Evolutionary conservation across 169 alveolate species (phyloP), one percentile per base, ranked within the genome.

Genomic region (Cystoisospora suis): DNA sequence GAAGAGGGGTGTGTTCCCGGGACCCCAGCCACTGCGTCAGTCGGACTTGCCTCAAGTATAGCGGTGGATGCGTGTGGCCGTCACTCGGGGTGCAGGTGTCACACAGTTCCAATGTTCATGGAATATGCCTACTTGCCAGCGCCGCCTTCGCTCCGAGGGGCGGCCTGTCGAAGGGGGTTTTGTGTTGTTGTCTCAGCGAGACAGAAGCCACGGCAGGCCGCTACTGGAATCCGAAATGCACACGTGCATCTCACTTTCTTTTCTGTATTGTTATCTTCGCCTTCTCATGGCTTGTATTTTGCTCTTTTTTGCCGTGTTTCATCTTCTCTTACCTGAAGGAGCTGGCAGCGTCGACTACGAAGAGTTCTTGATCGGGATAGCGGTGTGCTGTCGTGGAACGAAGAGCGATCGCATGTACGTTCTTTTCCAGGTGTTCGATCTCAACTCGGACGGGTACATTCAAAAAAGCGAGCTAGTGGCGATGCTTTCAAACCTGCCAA

Each of bases 341-440:
- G 90, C 95, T 15, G 96, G 96, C 3, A 59, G 81, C 36, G 96
- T 96, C 59, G 98, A 96, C 80, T 92, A 92, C 69, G 98, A 94
- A n/a, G 98, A 96, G 59, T 96, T 96, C 87, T 65, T 96, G 45
- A 85, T 93, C 29, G 97, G 98, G 45, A 94, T 96, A 20, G 95
- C 98, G 3, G 93, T 95, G 45, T 96, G 97, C 83, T 96, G 98
- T 86, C 88, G 98, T 36, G 98, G 98, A 61, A 96, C 98, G 49
- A 96, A 95, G 49, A 53, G 96, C 69, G 98, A 96, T 75, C 95
- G 95, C 80, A 96, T 96, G 34, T 77, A 69, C 70, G 97, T 96
- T 36, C 92, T 96, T n/a, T 96, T 96, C 87, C 95, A 96, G 29
- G 93, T 96, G 27, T 96, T 96, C 95, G 98, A 96, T 88, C 91